Evolutionary conservation across 768 basidiomycete species (phyloP), one percentile per base, ranked within the genome.

Genomic region (Sistotremastrum suecicum): DNA sequence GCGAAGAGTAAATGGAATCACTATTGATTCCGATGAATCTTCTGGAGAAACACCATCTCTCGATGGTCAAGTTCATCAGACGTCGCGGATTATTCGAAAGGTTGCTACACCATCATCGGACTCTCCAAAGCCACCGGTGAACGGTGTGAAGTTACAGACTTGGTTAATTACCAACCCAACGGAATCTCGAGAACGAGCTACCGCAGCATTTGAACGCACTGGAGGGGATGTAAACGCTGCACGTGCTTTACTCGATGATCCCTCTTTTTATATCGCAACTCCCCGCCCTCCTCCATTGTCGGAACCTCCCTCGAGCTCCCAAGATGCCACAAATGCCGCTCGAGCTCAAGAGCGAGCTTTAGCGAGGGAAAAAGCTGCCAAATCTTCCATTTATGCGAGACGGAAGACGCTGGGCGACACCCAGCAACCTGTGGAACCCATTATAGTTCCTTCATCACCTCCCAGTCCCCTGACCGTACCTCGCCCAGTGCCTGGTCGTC

Each of bases 371-470:
- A 79, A 83, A 60, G 83, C 78, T 20, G 86, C 82, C 60, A 80
- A 75, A 55, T 87, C 85, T n/a, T 70, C 77, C 59, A 88, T 88
- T 42, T 87, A 87, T 52, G 78, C 80, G 37, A 81, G 80, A 51
- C 72, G 81, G 46, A 60, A 69, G 36, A 61, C 63, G 31, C 63
- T 80, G 34, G 74, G 74, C 46, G 63, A 60, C 42, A 73, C 63
- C 44, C 63, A 63, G 30, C 34, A 42, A 28, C 42, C 51, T 4
- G 48, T 53, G 35, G 52, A 50, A 46, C 47, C 51, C 34, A 54
- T 60, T 30, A 56, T 61, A 54, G 66, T 48, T 50, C 61, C 50
- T 57, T 64, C 38, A 51, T 71, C 67, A 9, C 68, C 69, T 7
- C 47, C 53, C 56, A 62, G 71, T 6, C 73, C 74, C 10, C 58